Evolutionary conservation across 2,329 filamentous ascomycete genomes (phyloP).

Genomic region (Ramularia endophylla): DNA sequence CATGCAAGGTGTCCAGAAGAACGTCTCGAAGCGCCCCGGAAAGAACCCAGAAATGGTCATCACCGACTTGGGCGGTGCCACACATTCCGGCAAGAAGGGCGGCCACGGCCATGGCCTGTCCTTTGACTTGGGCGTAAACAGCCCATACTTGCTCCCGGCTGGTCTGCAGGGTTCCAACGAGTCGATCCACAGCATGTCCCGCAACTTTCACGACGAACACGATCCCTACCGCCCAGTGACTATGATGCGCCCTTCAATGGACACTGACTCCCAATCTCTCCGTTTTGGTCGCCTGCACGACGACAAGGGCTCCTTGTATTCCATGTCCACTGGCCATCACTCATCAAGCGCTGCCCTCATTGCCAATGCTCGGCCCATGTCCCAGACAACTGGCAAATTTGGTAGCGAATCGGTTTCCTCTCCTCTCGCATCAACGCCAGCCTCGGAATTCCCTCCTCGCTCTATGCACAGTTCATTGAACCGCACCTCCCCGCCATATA

Average conservation of each 20-base stretch:
- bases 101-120: constrained; percentile 46
- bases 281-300: constrained; percentile 16
- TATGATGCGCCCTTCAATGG: constrained; percentile 49
- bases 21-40: constrained; percentile 35
- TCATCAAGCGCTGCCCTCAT: constrained; percentile 47
- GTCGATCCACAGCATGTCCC: constrained; percentile 79
- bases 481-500: constrained; percentile 5
- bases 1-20: constrained; percentile 47
- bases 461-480: constrained; percentile 20
- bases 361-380: constrained; percentile 54
- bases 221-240: constrained; percentile 73
- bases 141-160: constrained; percentile 90
- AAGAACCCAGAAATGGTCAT: constrained; percentile 51
- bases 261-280: constrained; percentile 26
- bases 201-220: constrained; percentile 65
- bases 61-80: constrained; percentile 35
- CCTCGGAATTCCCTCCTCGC: constrained; percentile 14
- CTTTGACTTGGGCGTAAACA: constrained; percentile 64
- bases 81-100: constrained; percentile 18
- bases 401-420: constrained; percentile 32
- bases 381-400: constrained; percentile 45
- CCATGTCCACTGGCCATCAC: constrained; percentile 42
- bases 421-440: constrained; percentile 7
- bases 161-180: constrained; percentile 72
- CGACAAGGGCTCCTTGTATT: constrained; percentile 47